phyloP scores from a whole-genome alignment of 2,329 filamentous ascomycete genomes.

The Triangularia setosa region DNA sequence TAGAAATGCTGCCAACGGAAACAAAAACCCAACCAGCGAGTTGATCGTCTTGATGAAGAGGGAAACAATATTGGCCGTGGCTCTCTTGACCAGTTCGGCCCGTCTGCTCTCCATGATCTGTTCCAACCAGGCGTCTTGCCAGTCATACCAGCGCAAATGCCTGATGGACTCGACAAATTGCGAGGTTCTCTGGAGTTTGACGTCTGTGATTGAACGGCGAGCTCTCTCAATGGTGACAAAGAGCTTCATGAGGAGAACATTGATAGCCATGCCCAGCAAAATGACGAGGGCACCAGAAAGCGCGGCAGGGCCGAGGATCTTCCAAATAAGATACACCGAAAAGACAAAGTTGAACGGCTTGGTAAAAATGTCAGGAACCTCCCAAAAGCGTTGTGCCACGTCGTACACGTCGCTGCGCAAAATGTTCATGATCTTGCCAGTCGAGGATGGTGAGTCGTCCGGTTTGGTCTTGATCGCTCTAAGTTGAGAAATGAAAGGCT shows the following conservation, averaged over 20 bases:
- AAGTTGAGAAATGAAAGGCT: slow-evolving; percentile 31
- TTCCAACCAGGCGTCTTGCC: slow-evolving; percentile 71
- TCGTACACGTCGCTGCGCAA: slow-evolving; percentile 81
- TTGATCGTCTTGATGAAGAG: slow-evolving; percentile 66
- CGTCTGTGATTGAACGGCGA: slow-evolving; percentile 70
- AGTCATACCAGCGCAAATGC: slow-evolving; percentile 77
- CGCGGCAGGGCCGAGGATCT: slow-evolving; percentile 75
- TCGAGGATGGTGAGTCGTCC: slow-evolving; percentile 60
- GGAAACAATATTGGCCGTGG: slow-evolving; percentile 60
- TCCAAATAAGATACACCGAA: slow-evolving; percentile 69
- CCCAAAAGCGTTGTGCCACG: slow-evolving; percentile 82
- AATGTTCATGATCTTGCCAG: slow-evolving; percentile 86
- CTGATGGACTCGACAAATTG: slow-evolving; percentile 86
- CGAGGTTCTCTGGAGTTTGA: slow-evolving; percentile 72
- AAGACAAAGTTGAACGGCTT: slow-evolving; percentile 74
- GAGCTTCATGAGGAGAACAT: slow-evolving; percentile 61
- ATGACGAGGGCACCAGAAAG: slow-evolving; percentile 70
- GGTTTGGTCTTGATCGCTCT: background rate
- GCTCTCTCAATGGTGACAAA: slow-evolving; percentile 66
- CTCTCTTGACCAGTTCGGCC: slow-evolving; percentile 61
- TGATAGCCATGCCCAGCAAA: slow-evolving; percentile 63
- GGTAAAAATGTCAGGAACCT: slow-evolving; percentile 70
- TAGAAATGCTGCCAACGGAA: slow-evolving; percentile 77
- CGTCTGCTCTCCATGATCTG: slow-evolving; percentile 65
- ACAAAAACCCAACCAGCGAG: slow-evolving; percentile 65